Conservation (phyloP, 2,329 filamentous ascomycete genomes). For the Stachybotrys chartarum region DNA sequence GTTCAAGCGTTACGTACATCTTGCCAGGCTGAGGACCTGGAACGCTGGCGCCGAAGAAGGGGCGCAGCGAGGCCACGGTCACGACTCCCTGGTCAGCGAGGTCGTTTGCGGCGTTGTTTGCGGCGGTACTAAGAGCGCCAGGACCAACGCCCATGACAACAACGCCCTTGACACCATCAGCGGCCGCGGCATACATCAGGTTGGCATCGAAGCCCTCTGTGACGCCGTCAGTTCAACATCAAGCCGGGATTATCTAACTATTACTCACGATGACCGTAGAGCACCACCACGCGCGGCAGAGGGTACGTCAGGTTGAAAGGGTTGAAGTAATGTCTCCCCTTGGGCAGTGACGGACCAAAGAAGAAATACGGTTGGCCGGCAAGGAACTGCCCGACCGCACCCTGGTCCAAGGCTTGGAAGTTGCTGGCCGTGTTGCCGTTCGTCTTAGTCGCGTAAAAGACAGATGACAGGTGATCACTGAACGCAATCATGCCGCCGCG, state of each 20-base stretch:
- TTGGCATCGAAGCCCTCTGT: slow-evolving; percentile 23
- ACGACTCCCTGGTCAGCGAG: slow-evolving; percentile 19
- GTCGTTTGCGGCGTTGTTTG: slow-evolving; percentile 14
- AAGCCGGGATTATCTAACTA: too few species aligned
- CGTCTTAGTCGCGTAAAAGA: slow-evolving; percentile 52
- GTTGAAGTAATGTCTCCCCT: slow-evolving; percentile 28
- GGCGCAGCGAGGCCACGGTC: slow-evolving; percentile 18
- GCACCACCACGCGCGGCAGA: slow-evolving; percentile 37
- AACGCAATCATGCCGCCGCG: slow-evolving; percentile 49
- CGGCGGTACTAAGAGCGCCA: slow-evolving; percentile 20
- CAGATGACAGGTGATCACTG: slow-evolving; percentile 48
- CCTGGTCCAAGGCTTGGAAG: slow-evolving; percentile 46
- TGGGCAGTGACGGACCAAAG: slow-evolving; percentile 36
- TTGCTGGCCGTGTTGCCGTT: slow-evolving; percentile 54
- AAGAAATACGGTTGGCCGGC: slow-evolving; percentile 48
- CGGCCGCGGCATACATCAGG: slow-evolving; percentile 21
- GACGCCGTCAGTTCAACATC: not conserved
- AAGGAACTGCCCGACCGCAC: slow-evolving; percentile 28
- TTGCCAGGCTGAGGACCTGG: slow-evolving; percentile 11
- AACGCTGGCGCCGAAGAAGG: slow-evolving; percentile 17
- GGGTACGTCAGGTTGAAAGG: slow-evolving; percentile 20
- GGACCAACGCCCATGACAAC: slow-evolving; percentile 19
- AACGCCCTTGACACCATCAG: slow-evolving; percentile 22
- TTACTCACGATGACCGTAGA: slow-evolving; percentile 34
- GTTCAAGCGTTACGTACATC: slow-evolving; percentile 1